A percentile compares a stretch with the other conserved stretches of the same genome.
Conservation (phyloP, 305 asterid genomes). For the Lippia alba region DNA sequence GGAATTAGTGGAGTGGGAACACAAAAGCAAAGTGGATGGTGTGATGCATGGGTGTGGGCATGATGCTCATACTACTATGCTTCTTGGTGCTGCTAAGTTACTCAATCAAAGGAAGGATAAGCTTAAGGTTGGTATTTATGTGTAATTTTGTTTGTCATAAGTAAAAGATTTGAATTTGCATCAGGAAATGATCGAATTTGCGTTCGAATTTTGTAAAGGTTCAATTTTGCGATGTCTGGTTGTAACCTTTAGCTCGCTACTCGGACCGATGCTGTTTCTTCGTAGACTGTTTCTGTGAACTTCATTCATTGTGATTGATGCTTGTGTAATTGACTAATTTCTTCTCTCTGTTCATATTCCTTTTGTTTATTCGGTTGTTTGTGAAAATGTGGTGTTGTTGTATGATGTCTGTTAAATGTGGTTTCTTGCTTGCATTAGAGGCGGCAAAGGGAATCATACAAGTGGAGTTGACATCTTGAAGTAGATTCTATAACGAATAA, state of each 20-base stretch:
- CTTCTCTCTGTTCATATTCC: background rate
- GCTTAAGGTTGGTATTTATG: constrained; percentile 56
- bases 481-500: background rate
- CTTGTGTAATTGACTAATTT: background rate
- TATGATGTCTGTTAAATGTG: background rate
- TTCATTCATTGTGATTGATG: constrained; percentile 9
- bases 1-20: constrained; percentile 88
- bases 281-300: constrained; percentile 13
- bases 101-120: constrained; percentile 63
- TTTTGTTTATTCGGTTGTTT: background rate
- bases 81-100: constrained; percentile 88
- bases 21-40: constrained; percentile 79
- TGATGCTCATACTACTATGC: constrained; percentile 87
- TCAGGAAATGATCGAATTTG: too few species aligned
- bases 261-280: constrained; percentile 2
- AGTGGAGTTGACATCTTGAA: background rate
- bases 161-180: too few species aligned
- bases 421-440: background rate
- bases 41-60: constrained; percentile 93
- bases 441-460: background rate
- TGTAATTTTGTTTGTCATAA: too few species aligned
- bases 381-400: constrained; percentile 1
- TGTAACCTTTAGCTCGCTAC: background rate
- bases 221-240: too few species aligned
- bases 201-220: too few species aligned